Base-by-base conservation (phyloP, 2,329 filamentous ascomycete species). In the Orbilia brochopaga region DNA sequence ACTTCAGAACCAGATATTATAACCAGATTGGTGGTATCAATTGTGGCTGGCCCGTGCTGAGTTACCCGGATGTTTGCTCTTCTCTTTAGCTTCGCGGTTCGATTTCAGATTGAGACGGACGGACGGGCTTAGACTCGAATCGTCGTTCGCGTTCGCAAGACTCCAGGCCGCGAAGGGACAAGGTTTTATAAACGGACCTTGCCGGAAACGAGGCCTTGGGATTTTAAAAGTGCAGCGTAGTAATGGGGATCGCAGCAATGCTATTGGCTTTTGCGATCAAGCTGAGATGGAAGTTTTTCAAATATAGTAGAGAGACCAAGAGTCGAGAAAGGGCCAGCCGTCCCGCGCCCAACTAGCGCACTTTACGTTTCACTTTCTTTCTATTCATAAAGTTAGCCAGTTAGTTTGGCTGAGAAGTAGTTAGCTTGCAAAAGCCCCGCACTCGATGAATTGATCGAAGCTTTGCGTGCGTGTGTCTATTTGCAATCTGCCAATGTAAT, bases 121-220 rank as follows among this genome's bases (percentile, higher is more conserved):
- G 27, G 27, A 8, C 3, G 8, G 27, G 27, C 3, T 32, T 3
- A 32, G 8, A 32, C 27, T 32, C 27, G 27, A 32, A 32, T 8
- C 27, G 8, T 32, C 27, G 27, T 3, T 32, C 27, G 27, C 15
- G 42, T 46, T 35, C 30, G 50, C 24, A 15, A 7, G 30, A 42
- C 35, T 58, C 62, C 54, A 59, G 55, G 11, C 53, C 54, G 15
- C 35, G 55, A 65, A 37, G 7, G 35, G 46, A 55, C 54, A 50
- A 52, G 46, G 37, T 55, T 54, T 69, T 69, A 63, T 63, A 62
- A 58, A 11, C 52, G 21, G 40, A 52, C 57, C 53, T 69, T 51
- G 54, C 58, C 53, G 44, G 53, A 69, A 63, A 69, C 58, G 40
- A 69, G 35, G 46, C 46, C 37, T 57, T 69, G 58, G 58, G 51